Evolutionary conservation across 2,329 filamentous ascomycete species (phyloP).

Genomic region (Aspergillus sp.): DNA sequence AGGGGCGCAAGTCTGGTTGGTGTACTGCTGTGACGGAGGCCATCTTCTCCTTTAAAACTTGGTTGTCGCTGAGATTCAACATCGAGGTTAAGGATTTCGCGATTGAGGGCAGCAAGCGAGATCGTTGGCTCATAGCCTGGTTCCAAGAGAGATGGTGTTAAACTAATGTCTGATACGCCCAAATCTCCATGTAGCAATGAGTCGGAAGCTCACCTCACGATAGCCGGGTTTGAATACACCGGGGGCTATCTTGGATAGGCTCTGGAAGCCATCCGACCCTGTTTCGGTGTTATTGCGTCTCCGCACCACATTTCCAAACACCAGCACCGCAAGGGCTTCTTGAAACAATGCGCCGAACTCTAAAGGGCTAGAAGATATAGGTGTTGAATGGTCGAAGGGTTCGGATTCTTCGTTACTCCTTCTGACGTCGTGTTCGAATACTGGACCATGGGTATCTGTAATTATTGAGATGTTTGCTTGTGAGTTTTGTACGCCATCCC

Average conservation of each 20-base stretch:
- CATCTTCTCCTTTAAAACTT: constrained; percentile 16
- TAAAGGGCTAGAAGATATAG: not conserved
- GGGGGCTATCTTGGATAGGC: constrained; percentile 28
- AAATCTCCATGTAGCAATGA: not conserved
- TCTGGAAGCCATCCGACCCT: constrained; percentile 8
- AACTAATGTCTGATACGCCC: not conserved
- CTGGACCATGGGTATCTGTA: not conserved
- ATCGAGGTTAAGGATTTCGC: constrained; percentile 35
- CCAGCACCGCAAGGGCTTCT: constrained; percentile 20
- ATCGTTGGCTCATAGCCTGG: constrained; percentile 38
- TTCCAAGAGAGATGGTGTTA: not conserved
- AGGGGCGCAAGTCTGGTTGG: not conserved
- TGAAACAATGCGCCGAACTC: constrained; percentile 24
- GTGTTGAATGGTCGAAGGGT: not conserved
- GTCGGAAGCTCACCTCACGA: constrained; percentile 22
- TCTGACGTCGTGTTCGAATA: not conserved
- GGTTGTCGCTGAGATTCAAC: constrained; percentile 23
- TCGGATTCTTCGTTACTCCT: not conserved
- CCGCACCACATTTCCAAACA: constrained; percentile 3
- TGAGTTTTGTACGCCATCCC: not conserved
- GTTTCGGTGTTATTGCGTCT: not conserved
- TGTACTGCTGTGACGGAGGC: constrained; percentile 5
- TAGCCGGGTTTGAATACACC: constrained; percentile 32
- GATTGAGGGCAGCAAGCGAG: constrained; percentile 34
- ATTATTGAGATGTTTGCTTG: not conserved